Evolutionary conservation across 2,329 filamentous ascomycete genomes (phyloP).

Genomic region (Fusarium scirpi): DNA sequence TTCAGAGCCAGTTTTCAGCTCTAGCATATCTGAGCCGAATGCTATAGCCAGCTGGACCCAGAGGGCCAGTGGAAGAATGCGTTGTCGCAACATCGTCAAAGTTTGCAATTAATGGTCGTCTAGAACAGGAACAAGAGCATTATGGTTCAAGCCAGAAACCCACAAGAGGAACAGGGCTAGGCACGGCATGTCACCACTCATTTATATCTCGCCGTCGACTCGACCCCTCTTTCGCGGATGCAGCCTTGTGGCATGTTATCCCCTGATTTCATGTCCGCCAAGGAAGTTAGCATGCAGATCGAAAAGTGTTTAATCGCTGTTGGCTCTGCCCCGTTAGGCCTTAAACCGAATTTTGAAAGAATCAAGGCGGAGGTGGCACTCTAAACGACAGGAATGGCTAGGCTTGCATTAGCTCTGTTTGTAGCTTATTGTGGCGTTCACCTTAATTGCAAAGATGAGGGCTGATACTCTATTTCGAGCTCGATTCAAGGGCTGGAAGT

Average conservation of each 20-base stretch:
- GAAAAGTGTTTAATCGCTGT: background rate
- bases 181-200: background rate
- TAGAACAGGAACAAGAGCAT: background rate
- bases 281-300: background rate
- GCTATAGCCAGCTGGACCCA: background rate
- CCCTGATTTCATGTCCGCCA: slow-evolving; percentile 1
- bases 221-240: slow-evolving; percentile 13
- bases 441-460: rapidly evolving
- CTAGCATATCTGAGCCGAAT: background rate
- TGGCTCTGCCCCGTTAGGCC: background rate
- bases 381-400: background rate
- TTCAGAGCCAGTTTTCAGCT: background rate
- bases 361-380: background rate
- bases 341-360: background rate
- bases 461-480: background rate
- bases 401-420: slow-evolving; percentile 13
- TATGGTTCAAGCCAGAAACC: background rate
- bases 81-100: background rate
- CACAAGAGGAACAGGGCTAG: background rate
- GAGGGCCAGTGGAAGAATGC: background rate
- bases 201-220: background rate
- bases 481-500: too few species aligned
- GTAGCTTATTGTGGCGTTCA: background rate
- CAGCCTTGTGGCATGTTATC: background rate
- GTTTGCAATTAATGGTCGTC: background rate